Evolutionary conservation across 768 basidiomycete species (phyloP), one percentile per base, ranked within the genome.

Genomic region (Leccinum broughii): DNA sequence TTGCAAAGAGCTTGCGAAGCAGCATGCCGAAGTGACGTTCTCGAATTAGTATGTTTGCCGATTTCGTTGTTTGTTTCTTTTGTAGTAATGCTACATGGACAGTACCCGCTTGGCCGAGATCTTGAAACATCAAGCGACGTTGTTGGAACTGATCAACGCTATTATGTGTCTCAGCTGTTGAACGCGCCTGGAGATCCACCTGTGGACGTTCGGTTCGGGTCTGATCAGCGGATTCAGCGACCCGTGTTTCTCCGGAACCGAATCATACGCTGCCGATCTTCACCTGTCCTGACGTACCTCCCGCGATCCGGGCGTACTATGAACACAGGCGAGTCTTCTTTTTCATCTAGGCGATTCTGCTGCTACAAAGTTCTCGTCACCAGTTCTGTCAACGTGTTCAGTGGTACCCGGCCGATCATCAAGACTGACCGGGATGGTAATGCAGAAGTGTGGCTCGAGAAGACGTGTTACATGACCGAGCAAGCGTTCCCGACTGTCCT

Each of bases 401-500:
- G 89, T 56, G 89, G 84, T 55, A 85, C 84, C 1, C 83, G 91
- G 6, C 86, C 87, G 34, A 76, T 90, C 50, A 81, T 83, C 57
- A 92, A 87, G 70, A 70, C 78, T 9, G 82, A 80, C 55, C 79
- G 83, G 26, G 87, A 91, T 63, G 86, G 86, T 8, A 78, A 76
- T 30, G 88, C 90, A 70, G 90, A 92, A 71, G 73, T 82, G 1
- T 97, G 94, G 94, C 75, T 88, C 0, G 95, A 97, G 71, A 98
- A 96, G 77, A 93, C 90, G 0, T 87, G 84, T 67, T 89, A 85
- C 70, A 90, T 87, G 4, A 94, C 92, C 0, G 92, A 95, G 73
- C 90, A 93, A 66, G 81, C 85, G 4, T 95, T 95, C 76, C 96
- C 96, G 0, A 95, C 94, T 0, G 90, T 98, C 3, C 82, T 98